A percentile compares a stretch with the other conserved stretches of the same genome.
phyloP scores from a whole-genome alignment of 306 rosid genomes.

The Pyrus bretschneideri region DNA sequence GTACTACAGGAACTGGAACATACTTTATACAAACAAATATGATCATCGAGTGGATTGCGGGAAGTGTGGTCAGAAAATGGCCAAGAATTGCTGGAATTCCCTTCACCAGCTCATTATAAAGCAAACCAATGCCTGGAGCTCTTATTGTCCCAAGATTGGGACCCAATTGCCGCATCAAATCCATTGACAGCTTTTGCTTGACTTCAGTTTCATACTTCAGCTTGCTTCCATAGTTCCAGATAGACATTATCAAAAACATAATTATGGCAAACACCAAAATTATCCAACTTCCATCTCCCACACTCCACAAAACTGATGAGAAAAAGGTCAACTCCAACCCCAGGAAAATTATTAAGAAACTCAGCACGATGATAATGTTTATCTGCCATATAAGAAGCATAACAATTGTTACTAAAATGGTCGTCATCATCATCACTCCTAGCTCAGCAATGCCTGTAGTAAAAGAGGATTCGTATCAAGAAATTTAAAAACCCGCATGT shows the following conservation, averaged over 20 bases:
- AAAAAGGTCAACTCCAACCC: constrained; percentile 80
- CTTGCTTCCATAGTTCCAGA: constrained; percentile 98
- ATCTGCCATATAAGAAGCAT: constrained; percentile 99
- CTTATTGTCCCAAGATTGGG: constrained; percentile 86
- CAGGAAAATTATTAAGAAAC: constrained; percentile 62
- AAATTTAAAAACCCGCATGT: background rate
- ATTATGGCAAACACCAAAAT: constrained; percentile 72
- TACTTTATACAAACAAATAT: constrained; percentile 92
- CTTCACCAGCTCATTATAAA: constrained; percentile 90
- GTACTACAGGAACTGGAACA: constrained; percentile 85
- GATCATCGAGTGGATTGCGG: constrained; percentile 70
- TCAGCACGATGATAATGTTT: constrained; percentile 59
- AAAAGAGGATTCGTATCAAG: constrained; percentile 21
- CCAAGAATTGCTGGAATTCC: constrained; percentile 96
- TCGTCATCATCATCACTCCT: constrained; percentile 99
- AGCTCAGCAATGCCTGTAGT: constrained; percentile 92
- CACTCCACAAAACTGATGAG: constrained; percentile 86
- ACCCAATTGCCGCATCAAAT: constrained; percentile 82
- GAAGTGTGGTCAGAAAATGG: constrained; percentile 78
- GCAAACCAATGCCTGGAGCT: constrained; percentile 95
- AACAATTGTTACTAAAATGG: constrained; percentile 77
- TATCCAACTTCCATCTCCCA: constrained; percentile 95
- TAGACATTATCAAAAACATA: constrained; percentile 74
- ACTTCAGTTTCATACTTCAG: constrained; percentile 95
- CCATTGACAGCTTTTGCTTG: constrained; percentile 76